Evolutionary conservation across 306 rosid genomes (phyloP), one percentile per base, ranked within the genome.

Genomic region (Rosa multiflora): DNA sequence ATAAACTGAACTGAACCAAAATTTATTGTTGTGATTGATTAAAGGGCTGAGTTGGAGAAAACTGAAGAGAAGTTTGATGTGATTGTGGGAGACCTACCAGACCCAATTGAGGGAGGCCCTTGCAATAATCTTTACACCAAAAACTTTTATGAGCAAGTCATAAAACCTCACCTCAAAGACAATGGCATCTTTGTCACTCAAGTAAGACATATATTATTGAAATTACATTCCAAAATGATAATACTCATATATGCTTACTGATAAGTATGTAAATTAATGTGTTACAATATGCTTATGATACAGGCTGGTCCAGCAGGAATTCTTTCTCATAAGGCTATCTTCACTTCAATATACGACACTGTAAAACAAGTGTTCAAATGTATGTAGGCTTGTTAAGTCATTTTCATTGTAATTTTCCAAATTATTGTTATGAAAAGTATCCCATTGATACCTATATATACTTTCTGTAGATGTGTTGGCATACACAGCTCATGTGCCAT

Each of bases 81-180:
- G 62, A 84, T 84, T 59, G 48, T 80, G 9, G 82, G 84, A 20
- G 87, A 84, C 72, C 40, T 84, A 59, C 52, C 80, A 6, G 87
- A 80, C 47, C 87, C 87, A 39, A 76, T 80, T 12, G 84, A 84
- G 75, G 84, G 84, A 84, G 84, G 87, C 75, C 82, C 84, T 4
- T 80, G 82, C 76, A 80, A 84, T 49, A 42, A 76, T 46, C 84
- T 84, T 32, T 80, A 72, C 80, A 81, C 85, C 15, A 80, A 81
- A 68, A 52, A 63, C 56, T 77, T 77, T 78, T 77, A 84, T 39
- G 70, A 84, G 74, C 62, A 67, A 58, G 80, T 81, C 51, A 39
- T 81, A 47, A 80, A 84, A 75, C 82, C 84, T 6, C 81, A 80
- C 63, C 82, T 84, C 53, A 80, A 76, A 10, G 73, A 73, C 21